These are phyloP conservation scores for Aspergillus diversus DNA, from an alignment of 495 filamentous ascomycete genomes.

Conservation along the genomic window DNA sequence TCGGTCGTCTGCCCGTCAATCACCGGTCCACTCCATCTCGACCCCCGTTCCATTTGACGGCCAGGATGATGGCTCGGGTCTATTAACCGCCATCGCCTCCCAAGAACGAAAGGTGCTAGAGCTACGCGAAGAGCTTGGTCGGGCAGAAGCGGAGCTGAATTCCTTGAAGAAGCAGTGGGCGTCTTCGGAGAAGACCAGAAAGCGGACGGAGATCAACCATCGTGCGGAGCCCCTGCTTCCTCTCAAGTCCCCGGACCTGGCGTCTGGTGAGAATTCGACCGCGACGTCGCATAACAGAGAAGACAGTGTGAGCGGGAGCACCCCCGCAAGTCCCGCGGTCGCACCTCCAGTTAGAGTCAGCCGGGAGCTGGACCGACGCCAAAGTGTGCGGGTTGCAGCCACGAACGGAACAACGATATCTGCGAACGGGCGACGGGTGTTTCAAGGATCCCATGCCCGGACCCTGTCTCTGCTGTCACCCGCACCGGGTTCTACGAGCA, in stretches of 20 bases:
- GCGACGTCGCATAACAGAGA: conserved; percentile 31
- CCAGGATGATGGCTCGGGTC: conserved; percentile 64
- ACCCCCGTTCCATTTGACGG: conserved; percentile 51
- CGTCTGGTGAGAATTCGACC: conserved; percentile 25
- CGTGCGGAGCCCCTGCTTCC: conserved; percentile 60
- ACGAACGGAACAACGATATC: conserved; percentile 43
- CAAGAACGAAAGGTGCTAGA: conserved; percentile 94
- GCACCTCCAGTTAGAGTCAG: conserved; percentile 38
- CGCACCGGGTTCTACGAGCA: conserved; percentile 34
- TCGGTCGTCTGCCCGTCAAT: conserved; percentile 37
- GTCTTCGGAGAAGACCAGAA: conserved; percentile 74
- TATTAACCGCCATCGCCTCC: conserved; percentile 85
- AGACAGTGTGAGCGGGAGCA: conserved; percentile 31
- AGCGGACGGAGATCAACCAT: conserved; percentile 64
- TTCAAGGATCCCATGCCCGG: conserved; percentile 77
- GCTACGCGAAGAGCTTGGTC: conserved; percentile 80
- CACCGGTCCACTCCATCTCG: conserved; percentile 33
- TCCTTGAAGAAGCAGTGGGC: conserved; percentile 84
- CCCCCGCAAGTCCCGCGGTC: conserved; percentile 35
- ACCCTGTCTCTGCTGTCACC: conserved; percentile 87
- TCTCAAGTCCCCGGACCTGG: conserved; percentile 47
- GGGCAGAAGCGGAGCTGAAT: conserved; percentile 76
- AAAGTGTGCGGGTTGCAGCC: conserved; percentile 41
- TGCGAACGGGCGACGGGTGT: conserved; percentile 59
- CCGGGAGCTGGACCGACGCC: conserved; percentile 56